Percentiles rank a stretch among this genome's conserved stretches.
These are phyloP conservation scores for Diaporthe sp. DNA, from an alignment of 2,329 filamentous ascomycete genomes.

Conservation along the genomic window DNA sequence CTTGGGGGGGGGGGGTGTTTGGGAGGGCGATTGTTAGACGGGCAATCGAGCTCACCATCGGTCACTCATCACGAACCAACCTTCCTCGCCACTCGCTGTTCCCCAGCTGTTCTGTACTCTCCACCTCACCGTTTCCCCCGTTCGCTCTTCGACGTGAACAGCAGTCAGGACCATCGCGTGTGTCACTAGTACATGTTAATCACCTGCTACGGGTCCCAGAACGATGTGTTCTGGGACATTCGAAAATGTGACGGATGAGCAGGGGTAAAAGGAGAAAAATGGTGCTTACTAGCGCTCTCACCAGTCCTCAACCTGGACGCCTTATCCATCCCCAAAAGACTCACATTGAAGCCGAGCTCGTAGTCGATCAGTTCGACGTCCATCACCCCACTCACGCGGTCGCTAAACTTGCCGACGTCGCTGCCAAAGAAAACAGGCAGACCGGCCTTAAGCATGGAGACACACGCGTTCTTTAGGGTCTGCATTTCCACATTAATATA, in stretches of 20 bases:
- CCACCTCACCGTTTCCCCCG: constrained; percentile 77
- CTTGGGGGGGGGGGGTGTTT: neutral
- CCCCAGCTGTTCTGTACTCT: constrained; percentile 91
- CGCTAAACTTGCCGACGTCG: constrained; percentile 86
- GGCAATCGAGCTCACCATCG: constrained; percentile 58
- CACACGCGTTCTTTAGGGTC: constrained; percentile 77
- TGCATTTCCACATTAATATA: constrained; percentile 86
- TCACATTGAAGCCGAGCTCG: constrained; percentile 83
- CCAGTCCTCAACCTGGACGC: constrained; percentile 78
- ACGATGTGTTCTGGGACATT: neutral
- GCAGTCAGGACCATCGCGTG: constrained; percentile 93
- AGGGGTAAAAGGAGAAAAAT: neutral
- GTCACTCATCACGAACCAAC: constrained; percentile 92
- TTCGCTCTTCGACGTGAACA: constrained; percentile 77
- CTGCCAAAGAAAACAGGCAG: constrained; percentile 89
- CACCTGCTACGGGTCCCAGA: neutral
- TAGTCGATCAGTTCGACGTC: constrained; percentile 82
- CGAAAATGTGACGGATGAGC: neutral
- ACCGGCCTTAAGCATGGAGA: constrained; percentile 81
- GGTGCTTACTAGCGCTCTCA: constrained; percentile 69
- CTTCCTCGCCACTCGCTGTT: constrained; percentile 73
- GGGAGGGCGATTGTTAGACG: too few relatives aligned
- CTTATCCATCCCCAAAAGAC: constrained; percentile 79
- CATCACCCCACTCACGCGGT: constrained; percentile 78
- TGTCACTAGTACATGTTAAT: constrained; percentile 66